Base-by-base conservation (phyloP, 2,329 filamentous ascomycete species). In the Acephala macrosclerotiorum region DNA sequence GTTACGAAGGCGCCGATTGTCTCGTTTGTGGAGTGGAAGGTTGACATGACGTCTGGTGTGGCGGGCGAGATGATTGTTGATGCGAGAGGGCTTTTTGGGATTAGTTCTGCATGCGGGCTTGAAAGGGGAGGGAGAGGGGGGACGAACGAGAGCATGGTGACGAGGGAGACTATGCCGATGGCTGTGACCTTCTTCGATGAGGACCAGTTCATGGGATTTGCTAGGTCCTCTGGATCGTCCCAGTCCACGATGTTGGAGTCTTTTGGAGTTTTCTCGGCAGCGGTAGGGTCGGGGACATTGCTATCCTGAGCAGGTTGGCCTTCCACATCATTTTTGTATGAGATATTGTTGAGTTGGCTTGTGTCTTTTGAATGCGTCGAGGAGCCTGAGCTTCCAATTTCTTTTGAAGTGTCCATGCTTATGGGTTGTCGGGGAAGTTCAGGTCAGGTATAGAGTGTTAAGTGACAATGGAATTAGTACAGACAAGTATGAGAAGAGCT, bases 21-120 rank as follows among this genome's bases (percentile, higher is more conserved):
- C 9, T 76, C 67, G 63, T 73, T 79, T 14, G 73, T 76, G 4
- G 79, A 79, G 25, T 80, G 36, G 68, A 93, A 92, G n/a, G 91
- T 87, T 11, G 73, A 62, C 80, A 90, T 84, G 0, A 92, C 80
- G 3, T 87, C 78, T 0, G 85, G 83, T 0, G 91, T 86, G 7
- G 85, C 89, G 0, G 90, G 90, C 0, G 90, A 89, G 72, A 93
- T 90, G 79, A 91, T 91, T 9, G 80, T 82, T 5, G 81, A 70
- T n/a, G 66, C 73, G 58, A 77, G 66, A 9, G 65, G 63, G 26
- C 66, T 66, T 42, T 42, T 53, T 36, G 26, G 55, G 25, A 56
- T 42, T 60, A 40, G 57, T 35, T 62, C 35, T 61, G 40, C 45
- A 47, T 33, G 11, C 29, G 7, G 14, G 18, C 2, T 6, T 26